Percentiles rank a stretch among this genome's conserved stretches.
Conservation (phyloP, 805 yeast genomes). For the Barnettozyma salicaria region DNA sequence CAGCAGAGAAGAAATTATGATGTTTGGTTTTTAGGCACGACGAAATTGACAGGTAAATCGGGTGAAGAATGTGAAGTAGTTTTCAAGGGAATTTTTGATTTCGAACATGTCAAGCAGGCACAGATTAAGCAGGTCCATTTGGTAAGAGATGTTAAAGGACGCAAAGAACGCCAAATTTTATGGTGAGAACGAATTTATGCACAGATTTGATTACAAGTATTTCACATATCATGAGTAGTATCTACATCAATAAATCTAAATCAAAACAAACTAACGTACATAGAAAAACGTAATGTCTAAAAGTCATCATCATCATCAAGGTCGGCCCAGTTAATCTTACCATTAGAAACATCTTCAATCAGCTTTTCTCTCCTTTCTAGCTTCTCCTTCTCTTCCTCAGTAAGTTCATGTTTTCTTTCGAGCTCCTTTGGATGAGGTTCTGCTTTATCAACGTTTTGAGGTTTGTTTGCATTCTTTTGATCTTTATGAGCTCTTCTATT, state of each 20-base stretch:
- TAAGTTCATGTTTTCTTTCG: slow-evolving; percentile 5
- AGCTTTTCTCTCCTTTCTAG: slow-evolving; percentile 5
- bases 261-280: not conserved
- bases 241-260: no score
- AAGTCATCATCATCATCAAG: slow-evolving; percentile 18
- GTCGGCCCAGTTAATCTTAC: slow-evolving; percentile 22
- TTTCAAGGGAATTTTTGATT: slow-evolving; percentile 23
- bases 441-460: no score
- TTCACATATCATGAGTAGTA: no score
- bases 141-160: slow-evolving; percentile 15
- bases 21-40: slow-evolving; percentile 20
- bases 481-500: not conserved
- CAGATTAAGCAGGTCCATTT: slow-evolving; percentile 18
- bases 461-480: slow-evolving; percentile 3
- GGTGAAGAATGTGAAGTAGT: slow-evolving; percentile 17
- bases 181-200: slow-evolving; percentile 19
- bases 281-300: slow-evolving; percentile 4
- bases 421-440: no score
- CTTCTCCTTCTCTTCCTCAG: slow-evolving; percentile 10
- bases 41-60: slow-evolving; percentile 17
- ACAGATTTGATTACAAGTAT: no score
- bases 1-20: slow-evolving; percentile 13
- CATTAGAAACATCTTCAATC: slow-evolving; percentile 16
- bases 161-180: slow-evolving; percentile 15
- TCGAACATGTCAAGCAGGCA: slow-evolving; percentile 25